Evolutionary conservation across 192 early-diverging fungal species (phyloP), one percentile per base, ranked within the genome.

Genomic region (Linnemannia hyalina): DNA sequence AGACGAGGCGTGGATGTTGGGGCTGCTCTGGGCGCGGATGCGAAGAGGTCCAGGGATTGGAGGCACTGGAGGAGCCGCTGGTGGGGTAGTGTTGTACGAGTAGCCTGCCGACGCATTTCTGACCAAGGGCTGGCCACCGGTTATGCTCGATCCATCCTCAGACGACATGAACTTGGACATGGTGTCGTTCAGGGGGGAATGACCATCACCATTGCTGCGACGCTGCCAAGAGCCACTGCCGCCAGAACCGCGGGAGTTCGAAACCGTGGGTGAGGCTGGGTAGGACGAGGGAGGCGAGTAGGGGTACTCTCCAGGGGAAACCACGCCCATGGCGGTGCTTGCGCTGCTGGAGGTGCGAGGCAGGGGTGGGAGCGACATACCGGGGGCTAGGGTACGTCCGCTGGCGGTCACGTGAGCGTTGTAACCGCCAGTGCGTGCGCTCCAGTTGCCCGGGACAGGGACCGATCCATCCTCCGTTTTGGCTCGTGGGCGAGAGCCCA

Each of bases 241-340:
- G 32, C 87, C 80, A 4, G 88, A 77, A 13, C 90, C 68, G 54
- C 90, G 75, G 55, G 90, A 74, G 63, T 82, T 88, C 55, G 89
- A 73, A 85, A 89, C 54, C 32, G 90, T 91, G n/a, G 91, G 91
- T 9, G 92, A 93, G 10, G 88, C 88, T 44, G 91, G 92, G 42
- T 91, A 89, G 29, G 92, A 93, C 22, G 89, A 89, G 10, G 92
- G 92, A 42, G 92, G 91, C 16, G 91, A 90, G 47, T 83, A 85
- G 11, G 88, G 88, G 73, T 89, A 90, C 49, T 84, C 88, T 13
- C 88, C 78, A 36, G 83, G 75, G 20, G 82, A 81, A 41, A 86
- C 82, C 6, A 81, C 83, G 26, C 80, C 73, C 84, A 85, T 86
- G 55, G 83, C 71, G 10, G 82, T 81, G 68, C 74, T 82, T 42